These are phyloP conservation scores for Naegleria lovaniensis DNA, from an alignment of 208 protist species.

Conservation along the genomic window DNA sequence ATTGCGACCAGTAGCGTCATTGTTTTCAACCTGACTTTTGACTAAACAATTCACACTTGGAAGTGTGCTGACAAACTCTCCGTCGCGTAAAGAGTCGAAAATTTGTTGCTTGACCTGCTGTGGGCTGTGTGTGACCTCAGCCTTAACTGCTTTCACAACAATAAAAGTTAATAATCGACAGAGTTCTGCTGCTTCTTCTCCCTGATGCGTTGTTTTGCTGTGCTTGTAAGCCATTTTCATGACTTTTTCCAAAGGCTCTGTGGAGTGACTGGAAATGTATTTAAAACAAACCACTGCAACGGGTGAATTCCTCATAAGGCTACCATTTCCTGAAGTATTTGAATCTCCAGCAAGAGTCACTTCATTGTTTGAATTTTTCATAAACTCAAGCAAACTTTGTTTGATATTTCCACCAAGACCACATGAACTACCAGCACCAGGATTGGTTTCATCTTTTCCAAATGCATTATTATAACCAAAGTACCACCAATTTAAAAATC, in stretches of 20 bases:
- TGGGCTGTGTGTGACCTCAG: background rate
- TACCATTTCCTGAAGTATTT: background rate
- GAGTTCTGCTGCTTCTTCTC: background rate
- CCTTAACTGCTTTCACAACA: background rate
- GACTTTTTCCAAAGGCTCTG: background rate
- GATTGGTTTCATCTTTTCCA: slow-evolving; percentile 18
- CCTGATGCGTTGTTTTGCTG: background rate
- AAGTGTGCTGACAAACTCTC: background rate
- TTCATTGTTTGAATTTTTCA: background rate
- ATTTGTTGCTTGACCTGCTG: background rate
- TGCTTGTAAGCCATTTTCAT: background rate
- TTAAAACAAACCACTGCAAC: background rate
- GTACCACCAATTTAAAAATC: slow-evolving; percentile 42
- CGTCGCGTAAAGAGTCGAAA: background rate
- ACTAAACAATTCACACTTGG: background rate
- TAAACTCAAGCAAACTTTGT: background rate
- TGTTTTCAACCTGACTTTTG: background rate
- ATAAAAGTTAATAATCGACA: background rate
- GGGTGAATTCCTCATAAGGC: background rate
- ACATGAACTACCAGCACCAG: background rate
- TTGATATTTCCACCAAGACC: background rate
- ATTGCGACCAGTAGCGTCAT: background rate
- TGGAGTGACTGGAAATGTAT: background rate
- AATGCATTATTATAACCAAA: slow-evolving; percentile 42
- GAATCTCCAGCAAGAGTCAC: background rate